Evolutionary conservation across 192 early-diverging fungal genomes (phyloP).

Genomic region (Rhizophagus sp.): DNA sequence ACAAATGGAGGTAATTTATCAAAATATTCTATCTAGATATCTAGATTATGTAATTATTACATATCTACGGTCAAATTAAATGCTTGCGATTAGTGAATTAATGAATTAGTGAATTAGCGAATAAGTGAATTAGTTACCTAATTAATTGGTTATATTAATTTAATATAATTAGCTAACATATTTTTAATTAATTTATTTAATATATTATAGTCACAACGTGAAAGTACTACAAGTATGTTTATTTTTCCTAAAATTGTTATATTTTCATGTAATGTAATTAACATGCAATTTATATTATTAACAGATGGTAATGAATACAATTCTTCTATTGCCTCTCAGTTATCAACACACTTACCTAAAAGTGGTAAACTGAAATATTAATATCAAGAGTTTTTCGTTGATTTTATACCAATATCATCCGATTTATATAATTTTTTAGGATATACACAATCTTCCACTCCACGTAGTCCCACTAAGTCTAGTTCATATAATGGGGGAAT

Average conservation of each 20-base stretch:
- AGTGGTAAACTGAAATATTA: background rate
- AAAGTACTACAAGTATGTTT: background rate
- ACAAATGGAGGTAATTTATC: slow-evolving; percentile 46
- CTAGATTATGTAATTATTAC: no score
- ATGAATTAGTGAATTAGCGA: no score
- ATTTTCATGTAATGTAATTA: background rate
- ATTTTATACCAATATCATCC: no score
- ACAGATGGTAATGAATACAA: background rate
- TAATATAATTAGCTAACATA: no score
- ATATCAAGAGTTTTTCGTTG: background rate
- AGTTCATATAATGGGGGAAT: background rate
- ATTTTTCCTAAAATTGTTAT: background rate
- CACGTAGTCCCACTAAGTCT: background rate
- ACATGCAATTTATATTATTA: background rate
- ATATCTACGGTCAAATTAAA: no score
- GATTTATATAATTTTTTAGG: background rate
- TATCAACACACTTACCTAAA: background rate
- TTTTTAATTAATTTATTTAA: no score
- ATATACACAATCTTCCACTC: background rate
- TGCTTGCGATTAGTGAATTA: no score
- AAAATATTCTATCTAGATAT: background rate
- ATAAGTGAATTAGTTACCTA: no score
- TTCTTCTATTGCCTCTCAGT: background rate
- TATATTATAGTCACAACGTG: background rate
- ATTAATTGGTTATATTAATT: no score